Evolutionary conservation across 495 filamentous ascomycete genomes (phyloP).

Genomic region (Tuber indicum): DNA sequence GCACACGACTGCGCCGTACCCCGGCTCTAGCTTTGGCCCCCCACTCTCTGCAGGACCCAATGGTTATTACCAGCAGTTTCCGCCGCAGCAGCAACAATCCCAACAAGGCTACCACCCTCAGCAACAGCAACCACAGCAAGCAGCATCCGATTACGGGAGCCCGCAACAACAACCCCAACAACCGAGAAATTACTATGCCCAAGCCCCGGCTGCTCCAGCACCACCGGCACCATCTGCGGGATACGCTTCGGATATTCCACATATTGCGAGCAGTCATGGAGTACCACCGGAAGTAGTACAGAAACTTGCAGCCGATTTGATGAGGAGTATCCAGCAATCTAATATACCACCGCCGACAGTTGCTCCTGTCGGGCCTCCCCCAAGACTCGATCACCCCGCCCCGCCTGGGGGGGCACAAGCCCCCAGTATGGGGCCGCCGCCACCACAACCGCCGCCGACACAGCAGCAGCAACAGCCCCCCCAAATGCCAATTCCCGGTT

Average conservation of each 20-base stretch:
- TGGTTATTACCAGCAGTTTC: constrained; percentile 21
- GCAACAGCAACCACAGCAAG: background rate
- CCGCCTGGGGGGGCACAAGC: constrained; percentile 15
- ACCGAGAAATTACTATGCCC: constrained; percentile 18
- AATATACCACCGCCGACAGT: background rate
- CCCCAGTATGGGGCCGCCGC: constrained; percentile 16
- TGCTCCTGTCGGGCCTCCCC: constrained; percentile 20
- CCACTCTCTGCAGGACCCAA: constrained; percentile 4
- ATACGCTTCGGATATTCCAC: constrained; percentile 24
- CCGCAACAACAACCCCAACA: constrained; percentile 16
- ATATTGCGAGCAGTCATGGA: constrained; percentile 22
- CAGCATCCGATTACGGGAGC: constrained; percentile 7
- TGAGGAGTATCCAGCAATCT: constrained; percentile 27
- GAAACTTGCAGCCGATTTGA: constrained; percentile 29
- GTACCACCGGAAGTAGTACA: constrained; percentile 27
- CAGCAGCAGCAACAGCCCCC: constrained; percentile 2
- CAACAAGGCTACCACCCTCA: constrained; percentile 13
- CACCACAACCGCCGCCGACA: constrained; percentile 19
- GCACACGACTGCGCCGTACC: constrained; percentile 33
- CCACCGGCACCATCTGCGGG: constrained; percentile 13
- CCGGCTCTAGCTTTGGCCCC: constrained; percentile 25
- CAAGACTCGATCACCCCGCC: constrained; percentile 11
- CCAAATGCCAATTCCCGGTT: constrained; percentile 8
- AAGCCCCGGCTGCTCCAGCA: constrained; percentile 8
- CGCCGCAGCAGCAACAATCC: constrained; percentile 10